Evolutionary conservation across 2,329 filamentous ascomycete genomes (phyloP).

Genomic region (Aspergillus chevalieri): DNA sequence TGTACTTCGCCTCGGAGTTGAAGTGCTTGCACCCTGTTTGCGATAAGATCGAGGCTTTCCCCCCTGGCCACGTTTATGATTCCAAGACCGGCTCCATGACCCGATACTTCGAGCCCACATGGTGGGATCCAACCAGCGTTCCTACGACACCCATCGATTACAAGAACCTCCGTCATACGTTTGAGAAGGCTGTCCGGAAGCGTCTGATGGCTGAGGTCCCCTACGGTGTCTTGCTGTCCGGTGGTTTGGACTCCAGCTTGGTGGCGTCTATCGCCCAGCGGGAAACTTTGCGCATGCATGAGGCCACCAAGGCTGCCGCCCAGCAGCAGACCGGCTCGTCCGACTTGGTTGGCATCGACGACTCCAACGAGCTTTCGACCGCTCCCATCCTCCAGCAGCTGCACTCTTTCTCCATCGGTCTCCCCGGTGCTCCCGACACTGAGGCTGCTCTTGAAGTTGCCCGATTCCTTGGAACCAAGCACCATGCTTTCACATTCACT

Average conservation of each 20-base stretch:
- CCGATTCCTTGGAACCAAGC: constrained; percentile 93
- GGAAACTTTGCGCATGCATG: constrained; percentile 73
- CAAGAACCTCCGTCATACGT: constrained; percentile 69
- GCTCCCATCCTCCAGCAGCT: constrained; percentile 88
- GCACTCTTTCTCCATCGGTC: constrained; percentile 97
- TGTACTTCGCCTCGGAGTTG: constrained; percentile 95
- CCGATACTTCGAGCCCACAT: constrained; percentile 84
- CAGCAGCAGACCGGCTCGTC: constrained; percentile 39
- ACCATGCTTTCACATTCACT: constrained; percentile 97
- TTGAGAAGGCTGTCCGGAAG: constrained; percentile 91
- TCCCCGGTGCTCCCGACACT: constrained; percentile 87
- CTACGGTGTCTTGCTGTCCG: constrained; percentile 91
- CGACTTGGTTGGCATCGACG: constrained; percentile 86
- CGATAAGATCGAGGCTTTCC: constrained; percentile 91
- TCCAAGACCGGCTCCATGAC: constrained; percentile 80
- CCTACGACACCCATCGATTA: constrained; percentile 77
- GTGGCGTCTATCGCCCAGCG: constrained; percentile 93
- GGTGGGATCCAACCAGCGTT: constrained; percentile 78
- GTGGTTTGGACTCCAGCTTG: constrained; percentile 90
- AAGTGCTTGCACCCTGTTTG: constrained; percentile 91
- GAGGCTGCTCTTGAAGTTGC: constrained; percentile 88
- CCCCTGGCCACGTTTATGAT: constrained; percentile 92
- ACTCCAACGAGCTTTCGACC: constrained; percentile 80
- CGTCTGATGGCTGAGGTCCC: constrained; percentile 98
- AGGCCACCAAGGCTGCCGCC: constrained; percentile 45